Conservation (phyloP, 2,329 filamentous ascomycete genomes). For the Fusarium pseudograminearum region DNA sequence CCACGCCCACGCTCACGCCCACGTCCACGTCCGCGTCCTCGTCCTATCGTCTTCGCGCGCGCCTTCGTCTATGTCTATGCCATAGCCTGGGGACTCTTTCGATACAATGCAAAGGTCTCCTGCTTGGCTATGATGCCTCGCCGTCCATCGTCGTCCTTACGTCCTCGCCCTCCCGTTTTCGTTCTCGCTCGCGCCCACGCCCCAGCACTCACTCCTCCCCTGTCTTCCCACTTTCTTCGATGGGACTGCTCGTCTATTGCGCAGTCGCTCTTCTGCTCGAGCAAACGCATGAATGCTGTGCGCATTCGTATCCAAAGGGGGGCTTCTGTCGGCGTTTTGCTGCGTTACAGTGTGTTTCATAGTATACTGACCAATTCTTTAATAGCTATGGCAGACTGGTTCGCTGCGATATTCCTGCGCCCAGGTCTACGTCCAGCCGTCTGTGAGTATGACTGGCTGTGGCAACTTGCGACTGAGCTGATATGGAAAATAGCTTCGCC, state of each 20-base stretch:
- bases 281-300: slow-evolving; percentile 45
- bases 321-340: slow-evolving; percentile 43
- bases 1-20: slow-evolving; percentile 54
- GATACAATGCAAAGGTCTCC: slow-evolving; percentile 35
- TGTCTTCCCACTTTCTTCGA: slow-evolving; percentile 43
- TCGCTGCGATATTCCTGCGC: slow-evolving; percentile 97
- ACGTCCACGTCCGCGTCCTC: slow-evolving; percentile 55
- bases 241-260: slow-evolving; percentile 48
- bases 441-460: slow-evolving; percentile 74
- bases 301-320: slow-evolving; percentile 45
- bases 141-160: slow-evolving; percentile 48
- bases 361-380: slow-evolving; percentile 61
- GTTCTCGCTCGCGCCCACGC: slow-evolving; percentile 47
- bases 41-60: slow-evolving; percentile 51
- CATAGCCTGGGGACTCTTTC: slow-evolving; percentile 38
- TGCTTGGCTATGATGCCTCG: slow-evolving; percentile 45
- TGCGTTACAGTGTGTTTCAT: slow-evolving; percentile 47
- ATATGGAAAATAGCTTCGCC: slow-evolving; percentile 74
- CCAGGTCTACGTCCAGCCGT: slow-evolving; percentile 90
- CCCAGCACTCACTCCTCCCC: slow-evolving; percentile 43
- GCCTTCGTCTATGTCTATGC: slow-evolving; percentile 44
- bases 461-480: slow-evolving; percentile 4
- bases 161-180: slow-evolving; percentile 48
- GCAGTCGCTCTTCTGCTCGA: slow-evolving; percentile 46
- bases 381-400: slow-evolving; percentile 94